Conservation (phyloP, 2,329 filamentous ascomycete genomes). For the Seiridium unicorne region DNA sequence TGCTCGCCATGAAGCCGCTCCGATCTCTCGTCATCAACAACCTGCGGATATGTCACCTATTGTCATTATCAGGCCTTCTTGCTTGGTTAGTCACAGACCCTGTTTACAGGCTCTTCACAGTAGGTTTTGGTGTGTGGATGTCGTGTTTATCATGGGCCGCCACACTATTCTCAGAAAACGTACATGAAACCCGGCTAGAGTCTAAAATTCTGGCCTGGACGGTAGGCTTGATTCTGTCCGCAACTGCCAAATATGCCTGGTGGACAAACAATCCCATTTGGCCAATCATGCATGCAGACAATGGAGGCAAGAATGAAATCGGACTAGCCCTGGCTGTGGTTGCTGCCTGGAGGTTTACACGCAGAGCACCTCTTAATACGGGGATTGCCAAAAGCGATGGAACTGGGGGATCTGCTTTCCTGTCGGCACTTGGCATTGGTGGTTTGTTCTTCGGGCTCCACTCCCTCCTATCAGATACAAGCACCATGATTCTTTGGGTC, state of each 20-base stretch:
- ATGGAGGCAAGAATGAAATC: constrained; percentile 89
- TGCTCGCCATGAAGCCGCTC: constrained; percentile 70
- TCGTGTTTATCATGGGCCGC: constrained; percentile 82
- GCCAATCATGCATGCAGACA: constrained; percentile 86
- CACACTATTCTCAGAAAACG: constrained; percentile 75
- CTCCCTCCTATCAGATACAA: constrained; percentile 91
- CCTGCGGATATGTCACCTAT: constrained; percentile 68
- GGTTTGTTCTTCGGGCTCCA: constrained; percentile 88
- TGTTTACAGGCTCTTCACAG: constrained; percentile 72
- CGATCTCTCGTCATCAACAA: constrained; percentile 68
- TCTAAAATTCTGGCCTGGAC: constrained; percentile 77
- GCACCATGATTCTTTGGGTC: constrained; percentile 98
- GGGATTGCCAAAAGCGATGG: constrained; percentile 29
- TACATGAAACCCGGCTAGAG: constrained; percentile 74
- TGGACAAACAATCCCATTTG: constrained; percentile 95
- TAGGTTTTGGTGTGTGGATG: constrained; percentile 78
- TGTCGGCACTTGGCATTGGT: constrained; percentile 76
- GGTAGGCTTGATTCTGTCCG: constrained; percentile 80
- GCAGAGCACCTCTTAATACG: constrained; percentile 53
- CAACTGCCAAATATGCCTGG: constrained; percentile 88
- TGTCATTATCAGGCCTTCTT: constrained; percentile 75
- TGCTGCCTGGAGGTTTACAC: constrained; percentile 73
- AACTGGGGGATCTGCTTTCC: constrained; percentile 63
- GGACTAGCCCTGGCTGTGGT: constrained; percentile 75
- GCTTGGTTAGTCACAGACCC: constrained; percentile 77